Evolutionary conservation across 257 asterid species (phyloP), one percentile per base, ranked within the genome.

Genomic region (Craterostigma plantagineum): DNA sequence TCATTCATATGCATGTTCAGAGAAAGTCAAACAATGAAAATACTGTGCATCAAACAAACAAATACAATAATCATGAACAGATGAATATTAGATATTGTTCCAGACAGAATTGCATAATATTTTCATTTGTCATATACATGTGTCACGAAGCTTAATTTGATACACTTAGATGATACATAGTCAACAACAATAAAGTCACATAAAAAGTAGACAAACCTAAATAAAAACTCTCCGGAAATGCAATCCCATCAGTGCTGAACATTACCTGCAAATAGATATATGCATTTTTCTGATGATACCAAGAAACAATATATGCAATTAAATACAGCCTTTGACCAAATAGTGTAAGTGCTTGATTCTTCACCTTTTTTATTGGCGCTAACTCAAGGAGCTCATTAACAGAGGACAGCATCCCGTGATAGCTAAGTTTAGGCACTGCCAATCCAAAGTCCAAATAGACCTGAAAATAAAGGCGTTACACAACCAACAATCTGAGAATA

Each of bases 391-490:
- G 95, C 64, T 78, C 95, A 62, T 82, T 82, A 34, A 81, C 76
- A 0, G 97, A 79, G 46, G 93, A 71, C 62, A 87, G 46, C 97
- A 82, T 87, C 63, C 97, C 97, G 45, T 87, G 93, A 67, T 76
- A 71, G 67, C 97, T 87, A 61, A 87, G 91, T 63, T 82, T 78
- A 11, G 97, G 93, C 68, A 87, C 77, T 43, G 97, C 97, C 62
- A 87, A 60, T 18, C 97, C 97, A 57, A 87, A 73, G 69, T 87
- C 97, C 63, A 87, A 92, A 61, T 71, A 87, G 41, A 87, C 81
- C 97, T 87, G 55, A 3, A 37, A 9, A 45, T 43, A 30, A 58
- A 57, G 37, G 52, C 36, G 53, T 48, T 33, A 35, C 16, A 54
- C 33, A 45, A 23, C 6, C 30, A 23, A 23, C 30, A 23, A 23